Percentiles rank a stretch among this genome's conserved stretches.
phyloP scores from a whole-genome alignment of 208 protist species.

The Trypanosomatidae sp. region DNA sequence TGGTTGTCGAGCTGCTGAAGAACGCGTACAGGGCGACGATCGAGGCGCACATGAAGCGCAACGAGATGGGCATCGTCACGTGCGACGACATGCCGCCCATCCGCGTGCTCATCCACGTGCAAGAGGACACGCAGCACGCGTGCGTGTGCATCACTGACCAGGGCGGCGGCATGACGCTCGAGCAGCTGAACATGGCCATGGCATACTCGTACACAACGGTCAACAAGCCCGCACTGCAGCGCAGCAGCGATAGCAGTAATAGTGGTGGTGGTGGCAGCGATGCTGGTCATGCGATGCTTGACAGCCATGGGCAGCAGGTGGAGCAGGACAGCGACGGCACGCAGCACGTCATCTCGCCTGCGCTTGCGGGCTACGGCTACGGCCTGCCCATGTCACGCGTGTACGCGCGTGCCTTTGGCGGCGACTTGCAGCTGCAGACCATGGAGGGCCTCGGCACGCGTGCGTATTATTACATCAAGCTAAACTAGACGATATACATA shows the following conservation, averaged over 20 bases:
- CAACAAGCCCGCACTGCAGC: conserved; percentile 25
- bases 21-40: conserved; percentile 89
- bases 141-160: conserved; percentile 82
- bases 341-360: conserved; percentile 2
- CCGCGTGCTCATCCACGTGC: conserved; percentile 52
- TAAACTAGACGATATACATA: background rate
- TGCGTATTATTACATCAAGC: conserved; percentile 86
- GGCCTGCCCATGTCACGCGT: conserved; percentile 89
- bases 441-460: conserved; percentile 91
- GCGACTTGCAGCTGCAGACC: conserved; percentile 86
- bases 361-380: conserved; percentile 91
- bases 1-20: conserved; percentile 92
- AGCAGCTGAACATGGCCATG: conserved; percentile 70
- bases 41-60: conserved; percentile 69
- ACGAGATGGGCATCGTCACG: conserved; percentile 45
- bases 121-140: conserved; percentile 52
- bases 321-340: background rate
- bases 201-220: conserved; percentile 91
- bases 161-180: conserved; percentile 67
- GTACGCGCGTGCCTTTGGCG: conserved; percentile 89
- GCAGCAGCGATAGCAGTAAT: conserved; percentile 10
- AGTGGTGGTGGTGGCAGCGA: no score
- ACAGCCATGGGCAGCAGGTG: no score
- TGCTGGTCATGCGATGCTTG: no score
- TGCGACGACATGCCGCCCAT: conserved; percentile 77